Evolutionary conservation across 257 asterid species (phyloP).

Genomic region (Scutellaria barbata): DNA sequence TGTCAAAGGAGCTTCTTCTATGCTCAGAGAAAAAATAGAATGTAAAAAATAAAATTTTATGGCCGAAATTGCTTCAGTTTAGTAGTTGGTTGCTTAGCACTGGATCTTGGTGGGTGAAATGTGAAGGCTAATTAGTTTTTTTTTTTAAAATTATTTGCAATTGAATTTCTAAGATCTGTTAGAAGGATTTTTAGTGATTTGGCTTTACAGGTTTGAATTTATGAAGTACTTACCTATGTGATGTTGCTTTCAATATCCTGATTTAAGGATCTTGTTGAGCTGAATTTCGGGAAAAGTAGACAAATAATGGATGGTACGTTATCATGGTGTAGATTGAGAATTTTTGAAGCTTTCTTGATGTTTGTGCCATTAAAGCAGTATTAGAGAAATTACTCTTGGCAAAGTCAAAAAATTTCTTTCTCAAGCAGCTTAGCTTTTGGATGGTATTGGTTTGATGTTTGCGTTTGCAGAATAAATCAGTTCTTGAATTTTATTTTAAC

Average conservation of each 20-base stretch:
- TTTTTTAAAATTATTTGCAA: background rate
- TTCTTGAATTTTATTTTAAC: background rate
- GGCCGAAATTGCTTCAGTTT: constrained; percentile 1
- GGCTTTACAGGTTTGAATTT: constrained; percentile 29
- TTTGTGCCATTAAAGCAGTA: background rate
- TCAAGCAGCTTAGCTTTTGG: constrained; percentile 12
- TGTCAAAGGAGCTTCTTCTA: background rate
- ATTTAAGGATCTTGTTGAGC: background rate
- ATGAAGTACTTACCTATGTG: constrained; percentile 9
- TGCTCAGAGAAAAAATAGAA: background rate
- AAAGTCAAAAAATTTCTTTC: background rate
- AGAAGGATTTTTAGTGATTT: background rate
- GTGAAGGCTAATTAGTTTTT: background rate
- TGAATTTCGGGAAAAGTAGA: background rate
- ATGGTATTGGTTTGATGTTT: background rate
- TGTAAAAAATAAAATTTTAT: background rate
- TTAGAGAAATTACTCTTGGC: background rate
- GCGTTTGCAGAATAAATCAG: background rate
- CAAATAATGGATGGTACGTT: background rate
- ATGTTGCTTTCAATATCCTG: constrained; percentile 10
- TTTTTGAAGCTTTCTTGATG: background rate
- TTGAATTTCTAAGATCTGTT: constrained; percentile 3
- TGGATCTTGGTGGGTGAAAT: constrained; percentile 32
- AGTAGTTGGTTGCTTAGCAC: constrained; percentile 16
- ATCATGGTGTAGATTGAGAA: background rate